A percentile compares a stretch with the other conserved stretches of the same genome.
phyloP scores from a whole-genome alignment of 2,329 filamentous ascomycete species.

The Fusarium guadeloupense region DNA sequence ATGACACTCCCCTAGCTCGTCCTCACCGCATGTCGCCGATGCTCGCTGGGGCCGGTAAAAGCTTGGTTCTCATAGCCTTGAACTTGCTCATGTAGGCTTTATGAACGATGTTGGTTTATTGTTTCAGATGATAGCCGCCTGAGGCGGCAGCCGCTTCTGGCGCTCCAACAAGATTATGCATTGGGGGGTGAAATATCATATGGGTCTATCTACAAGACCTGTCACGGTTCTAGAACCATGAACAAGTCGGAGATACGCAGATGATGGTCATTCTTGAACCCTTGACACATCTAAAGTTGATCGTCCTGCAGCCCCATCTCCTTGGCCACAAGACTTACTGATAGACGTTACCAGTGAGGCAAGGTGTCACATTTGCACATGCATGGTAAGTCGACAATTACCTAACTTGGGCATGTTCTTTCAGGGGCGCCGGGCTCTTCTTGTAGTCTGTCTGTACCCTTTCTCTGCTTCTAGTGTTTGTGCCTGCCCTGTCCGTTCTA shows the following conservation, averaged over 20 bases:
- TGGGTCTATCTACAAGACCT: background rate
- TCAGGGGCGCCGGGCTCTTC: conserved; percentile 2
- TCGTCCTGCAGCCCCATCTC: background rate
- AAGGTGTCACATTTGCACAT: conserved; percentile 18
- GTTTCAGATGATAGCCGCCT: conserved; percentile 6
- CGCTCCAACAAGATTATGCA: conserved; percentile 16
- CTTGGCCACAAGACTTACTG: conserved; percentile 3
- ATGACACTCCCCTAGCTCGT: conserved; percentile 14
- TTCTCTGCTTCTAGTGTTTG: conserved; percentile 4
- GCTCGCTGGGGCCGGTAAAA: conserved; percentile 9
- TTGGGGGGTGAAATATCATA: conserved; percentile 20
- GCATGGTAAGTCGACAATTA: conserved; percentile 20
- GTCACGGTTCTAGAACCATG: conserved; percentile 11
- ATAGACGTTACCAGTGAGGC: conserved; percentile 1
- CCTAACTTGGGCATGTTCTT: conserved; percentile 1
- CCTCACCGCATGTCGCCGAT: conserved; percentile 42
- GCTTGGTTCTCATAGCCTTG: conserved; percentile 17
- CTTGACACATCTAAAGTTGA: background rate
- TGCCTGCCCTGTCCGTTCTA: conserved; percentile 1
- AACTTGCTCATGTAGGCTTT: conserved; percentile 36
- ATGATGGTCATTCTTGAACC: conserved; percentile 4
- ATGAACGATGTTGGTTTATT: conserved; percentile 8
- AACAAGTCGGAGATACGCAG: background rate
- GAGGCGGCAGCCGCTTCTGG: conserved; percentile 5
- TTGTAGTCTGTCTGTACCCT: background rate